Base-by-base conservation (phyloP, 108 stramenopile species). In the Seminavis robusta region DNA sequence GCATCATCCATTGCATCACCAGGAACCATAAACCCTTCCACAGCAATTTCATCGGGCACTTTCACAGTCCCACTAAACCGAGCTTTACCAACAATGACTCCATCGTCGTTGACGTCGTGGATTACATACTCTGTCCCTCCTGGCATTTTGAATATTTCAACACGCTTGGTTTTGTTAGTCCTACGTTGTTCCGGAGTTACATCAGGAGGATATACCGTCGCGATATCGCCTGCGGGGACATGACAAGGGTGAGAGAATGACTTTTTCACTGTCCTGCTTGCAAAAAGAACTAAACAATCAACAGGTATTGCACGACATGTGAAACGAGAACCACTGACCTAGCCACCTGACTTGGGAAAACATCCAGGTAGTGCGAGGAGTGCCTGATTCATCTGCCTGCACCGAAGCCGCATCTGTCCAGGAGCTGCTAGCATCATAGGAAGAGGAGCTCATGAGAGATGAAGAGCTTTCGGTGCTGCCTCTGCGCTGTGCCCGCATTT, bases 91-190 rank as follows among this genome's bases (percentile, higher is more conserved):
- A 86, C 68, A 48, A 83, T 82, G 13, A 52, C 58, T n/a, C n/a
- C n/a, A n/a, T n/a, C n/a, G n/a, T 73, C 73, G 41, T 88, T 59
- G 39, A 86, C 59, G 29, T 86, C 84, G 60, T 86, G 84, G 29
- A 86, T 32, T 31, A 82, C 67, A 37, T 82, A 86, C 40, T 86
- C 81, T n/a, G 80, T 78, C 10, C 80, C 84, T 15, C 84, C 76
- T 19, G 84, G 61, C 79, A 86, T 82, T 67, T 82, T 78, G 54
- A 85, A 85, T 39, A 80, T 80, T 38, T 80, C 79, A 5, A 79
- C 76, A 6, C 84, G 65, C 24, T 72, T 71, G n/a, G 46, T 55
- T 34, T 41, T 50, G 19, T 73, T 73, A 4, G 56, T 33, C 20
- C 30, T 44, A 15, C 76, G 79, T 19, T 85, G 39, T 20, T 81